Conservation (phyloP, 2,329 filamentous ascomycete species). For the Trichoderma sp. region DNA sequence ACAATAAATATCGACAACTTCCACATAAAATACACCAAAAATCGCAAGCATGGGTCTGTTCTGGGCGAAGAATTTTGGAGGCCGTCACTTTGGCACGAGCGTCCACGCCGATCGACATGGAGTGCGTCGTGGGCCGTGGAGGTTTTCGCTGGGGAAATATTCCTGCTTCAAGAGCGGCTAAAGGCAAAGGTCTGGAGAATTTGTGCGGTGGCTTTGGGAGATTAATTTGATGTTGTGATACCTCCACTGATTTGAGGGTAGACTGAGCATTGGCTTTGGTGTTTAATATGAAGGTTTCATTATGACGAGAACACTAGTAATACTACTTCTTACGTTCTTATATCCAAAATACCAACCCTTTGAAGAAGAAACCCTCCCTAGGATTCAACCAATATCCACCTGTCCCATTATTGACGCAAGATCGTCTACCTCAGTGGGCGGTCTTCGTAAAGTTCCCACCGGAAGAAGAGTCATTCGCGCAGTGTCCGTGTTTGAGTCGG, state of each 20-base stretch:
- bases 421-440: not conserved
- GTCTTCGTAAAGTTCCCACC: too few species aligned
- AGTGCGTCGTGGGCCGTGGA: slow-evolving; percentile 52
- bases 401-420: not conserved
- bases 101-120: slow-evolving; percentile 49
- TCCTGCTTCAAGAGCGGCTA: slow-evolving; percentile 49
- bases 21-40: not conserved
- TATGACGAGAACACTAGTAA: not conserved
- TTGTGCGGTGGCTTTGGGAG: not conserved
- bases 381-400: not conserved
- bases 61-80: slow-evolving; percentile 49
- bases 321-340: not conserved
- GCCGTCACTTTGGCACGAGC: slow-evolving; percentile 52
- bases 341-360: not conserved
- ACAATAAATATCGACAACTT: not conserved
- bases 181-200: not conserved
- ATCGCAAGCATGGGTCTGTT: slow-evolving; percentile 46
- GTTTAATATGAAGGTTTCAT: not conserved
- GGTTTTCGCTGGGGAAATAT: slow-evolving; percentile 51
- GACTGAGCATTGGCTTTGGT: not conserved
- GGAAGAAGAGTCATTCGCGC: not conserved
- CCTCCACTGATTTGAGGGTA: not conserved
- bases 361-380: not conserved
- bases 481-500: not conserved
- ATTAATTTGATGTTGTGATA: not conserved